These are phyloP conservation scores for Papiliotrema fonsecae DNA, from an alignment of 1,284 basidiomycete genomes.

Conservation along the genomic window DNA sequence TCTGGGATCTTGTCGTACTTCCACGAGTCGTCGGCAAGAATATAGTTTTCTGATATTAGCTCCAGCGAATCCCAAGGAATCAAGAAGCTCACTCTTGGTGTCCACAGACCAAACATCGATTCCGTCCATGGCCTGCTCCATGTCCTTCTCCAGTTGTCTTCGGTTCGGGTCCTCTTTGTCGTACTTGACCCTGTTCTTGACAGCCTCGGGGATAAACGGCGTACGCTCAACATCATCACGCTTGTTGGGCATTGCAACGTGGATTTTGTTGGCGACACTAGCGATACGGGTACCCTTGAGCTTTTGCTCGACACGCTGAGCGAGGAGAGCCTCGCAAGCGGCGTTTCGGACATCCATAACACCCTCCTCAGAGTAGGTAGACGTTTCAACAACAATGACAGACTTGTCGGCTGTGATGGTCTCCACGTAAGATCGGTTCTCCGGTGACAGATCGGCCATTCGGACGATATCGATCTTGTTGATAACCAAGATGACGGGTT, in stretches of 20 bases:
- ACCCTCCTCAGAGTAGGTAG: conserved; percentile 90
- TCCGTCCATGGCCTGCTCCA: conserved; percentile 65
- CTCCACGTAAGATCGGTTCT: conserved; percentile 71
- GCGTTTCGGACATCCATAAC: conserved; percentile 91
- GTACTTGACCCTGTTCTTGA: conserved; percentile 71
- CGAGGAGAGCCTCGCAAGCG: conserved; percentile 85
- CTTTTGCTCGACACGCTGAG: conserved; percentile 87
- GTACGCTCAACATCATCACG: conserved; percentile 77
- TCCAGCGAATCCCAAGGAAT: too few species aligned
- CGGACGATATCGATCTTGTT: conserved; percentile 93
- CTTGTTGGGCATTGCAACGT: conserved; percentile 82
- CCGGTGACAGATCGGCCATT: conserved; percentile 70
- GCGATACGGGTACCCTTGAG: conserved; percentile 90
- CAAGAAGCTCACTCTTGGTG: conserved; percentile 62
- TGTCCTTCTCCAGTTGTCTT: conserved; percentile 65
- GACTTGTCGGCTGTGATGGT: conserved; percentile 72
- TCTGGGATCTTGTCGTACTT: conserved; percentile 95
- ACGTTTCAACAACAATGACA: conserved; percentile 72
- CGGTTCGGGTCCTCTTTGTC: conserved; percentile 78
- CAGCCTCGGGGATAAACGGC: conserved; percentile 78
- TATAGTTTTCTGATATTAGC: conserved; percentile 68
- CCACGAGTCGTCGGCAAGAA: conserved; percentile 88
- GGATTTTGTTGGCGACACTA: conserved; percentile 83
- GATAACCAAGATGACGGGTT: conserved; percentile 85
- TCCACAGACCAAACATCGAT: conserved; percentile 87